phyloP scores from a whole-genome alignment of 768 basidiomycete genomes.

The Russula vinacea region DNA sequence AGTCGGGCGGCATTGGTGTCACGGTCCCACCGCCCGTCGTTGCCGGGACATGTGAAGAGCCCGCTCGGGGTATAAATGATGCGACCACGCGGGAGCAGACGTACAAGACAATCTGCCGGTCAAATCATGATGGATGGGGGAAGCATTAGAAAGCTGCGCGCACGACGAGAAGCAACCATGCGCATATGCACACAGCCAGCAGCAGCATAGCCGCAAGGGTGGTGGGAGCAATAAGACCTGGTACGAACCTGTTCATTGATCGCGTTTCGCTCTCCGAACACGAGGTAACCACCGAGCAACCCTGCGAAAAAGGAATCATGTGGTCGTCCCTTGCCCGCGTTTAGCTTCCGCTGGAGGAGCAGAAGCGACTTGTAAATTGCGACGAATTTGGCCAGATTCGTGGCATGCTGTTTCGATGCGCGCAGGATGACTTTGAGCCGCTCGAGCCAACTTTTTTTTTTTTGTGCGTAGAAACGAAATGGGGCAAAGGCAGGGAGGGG shows the following conservation, averaged over 20 bases:
- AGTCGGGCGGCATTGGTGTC: slow-evolving; percentile 79
- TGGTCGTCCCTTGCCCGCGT: slow-evolving; percentile 76
- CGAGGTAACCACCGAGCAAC: slow-evolving; percentile 83
- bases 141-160: neutral
- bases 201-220: neutral
- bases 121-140: neutral
- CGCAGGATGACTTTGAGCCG: slow-evolving; percentile 66
- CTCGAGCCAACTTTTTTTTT: slow-evolving; percentile 58
- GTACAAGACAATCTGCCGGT: slow-evolving; percentile 87
- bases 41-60: slow-evolving; percentile 48
- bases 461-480: neutral
- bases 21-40: slow-evolving; percentile 44
- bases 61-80: slow-evolving; percentile 82
- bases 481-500: too few relatives aligned
- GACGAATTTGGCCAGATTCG: slow-evolving; percentile 93
- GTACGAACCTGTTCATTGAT: slow-evolving; percentile 84
- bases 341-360: slow-evolving; percentile 75
- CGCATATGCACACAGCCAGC: neutral
- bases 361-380: slow-evolving; percentile 86
- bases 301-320: slow-evolving; percentile 92
- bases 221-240: neutral
- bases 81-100: slow-evolving; percentile 90
- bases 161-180: neutral
- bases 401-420: slow-evolving; percentile 86
- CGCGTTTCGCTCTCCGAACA: slow-evolving; percentile 81